Evolutionary conservation across 768 basidiomycete genomes (phyloP).

Genomic region (Mycena albidolilacea): DNA sequence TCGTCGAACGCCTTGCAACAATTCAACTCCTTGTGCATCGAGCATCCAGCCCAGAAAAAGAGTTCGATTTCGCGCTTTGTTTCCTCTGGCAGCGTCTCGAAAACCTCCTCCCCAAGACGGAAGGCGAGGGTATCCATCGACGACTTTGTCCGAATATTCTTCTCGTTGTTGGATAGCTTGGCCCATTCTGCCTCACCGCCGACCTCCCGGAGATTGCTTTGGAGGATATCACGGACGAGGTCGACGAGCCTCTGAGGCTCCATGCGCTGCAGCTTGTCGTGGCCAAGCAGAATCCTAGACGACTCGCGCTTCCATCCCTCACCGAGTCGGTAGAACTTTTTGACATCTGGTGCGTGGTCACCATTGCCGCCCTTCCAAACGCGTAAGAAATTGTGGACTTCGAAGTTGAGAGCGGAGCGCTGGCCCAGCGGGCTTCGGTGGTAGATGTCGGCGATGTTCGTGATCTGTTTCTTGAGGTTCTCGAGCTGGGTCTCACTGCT

Average conservation of each 20-base stretch:
- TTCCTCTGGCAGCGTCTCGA: not conserved
- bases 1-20: constrained; percentile 35
- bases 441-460: not conserved
- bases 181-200: constrained; percentile 29
- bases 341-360: not conserved
- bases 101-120: constrained; percentile 33
- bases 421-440: not conserved
- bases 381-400: not conserved
- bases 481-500: too few relatives aligned
- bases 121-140: constrained; percentile 22
- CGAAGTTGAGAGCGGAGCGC: not conserved
- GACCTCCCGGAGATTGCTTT: not conserved
- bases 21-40: constrained; percentile 49
- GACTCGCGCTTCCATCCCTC: not conserved
- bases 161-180: constrained; percentile 24
- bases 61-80: constrained; percentile 33
- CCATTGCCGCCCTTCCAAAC: not conserved
- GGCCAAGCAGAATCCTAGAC: not conserved
- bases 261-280: not conserved
- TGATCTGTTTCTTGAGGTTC: not conserved
- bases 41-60: constrained; percentile 44
- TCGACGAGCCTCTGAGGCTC: not conserved
- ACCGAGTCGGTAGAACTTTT: not conserved
- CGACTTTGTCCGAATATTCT: constrained; percentile 6
- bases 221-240: not conserved